Conservation (phyloP, 352 stramenopile species). For the Pythium plurisporium region DNA sequence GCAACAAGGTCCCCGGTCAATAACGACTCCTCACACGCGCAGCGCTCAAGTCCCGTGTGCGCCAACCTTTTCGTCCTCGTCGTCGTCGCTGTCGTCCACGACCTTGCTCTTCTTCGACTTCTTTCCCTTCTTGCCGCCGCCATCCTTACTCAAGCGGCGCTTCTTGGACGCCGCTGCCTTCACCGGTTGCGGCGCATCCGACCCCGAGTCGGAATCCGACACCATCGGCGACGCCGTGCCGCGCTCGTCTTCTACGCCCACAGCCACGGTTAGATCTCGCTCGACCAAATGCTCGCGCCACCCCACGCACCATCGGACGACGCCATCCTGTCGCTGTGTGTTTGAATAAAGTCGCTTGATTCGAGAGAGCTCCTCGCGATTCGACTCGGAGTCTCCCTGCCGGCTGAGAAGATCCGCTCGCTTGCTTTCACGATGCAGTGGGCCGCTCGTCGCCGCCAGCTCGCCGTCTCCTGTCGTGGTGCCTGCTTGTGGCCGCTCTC, state of each 20-base stretch:
- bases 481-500: no score
- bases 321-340: conserved; percentile 11
- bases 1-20: neutral
- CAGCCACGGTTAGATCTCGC: no score
- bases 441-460: neutral
- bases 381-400: neutral
- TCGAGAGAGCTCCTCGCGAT: neutral
- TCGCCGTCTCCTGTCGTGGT: neutral
- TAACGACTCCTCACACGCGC: neutral
- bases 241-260: conserved; percentile 71
- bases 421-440: neutral
- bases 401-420: neutral
- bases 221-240: conserved; percentile 70
- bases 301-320: conserved; percentile 26
- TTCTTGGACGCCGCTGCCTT: conserved; percentile 48
- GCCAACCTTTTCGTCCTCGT: conserved; percentile 59
- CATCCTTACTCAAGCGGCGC: conserved; percentile 59
- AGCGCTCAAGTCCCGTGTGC: neutral
- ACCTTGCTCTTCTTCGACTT: conserved; percentile 62
- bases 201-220: conserved; percentile 80
- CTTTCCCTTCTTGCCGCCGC: no score
- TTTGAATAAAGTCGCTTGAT: no score
- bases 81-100: conserved; percentile 53
- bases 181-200: conserved; percentile 35
- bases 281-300: no score